Conservation (phyloP, 1,284 basidiomycete genomes). For the Cutaneotrichosporon arboriforme region DNA sequence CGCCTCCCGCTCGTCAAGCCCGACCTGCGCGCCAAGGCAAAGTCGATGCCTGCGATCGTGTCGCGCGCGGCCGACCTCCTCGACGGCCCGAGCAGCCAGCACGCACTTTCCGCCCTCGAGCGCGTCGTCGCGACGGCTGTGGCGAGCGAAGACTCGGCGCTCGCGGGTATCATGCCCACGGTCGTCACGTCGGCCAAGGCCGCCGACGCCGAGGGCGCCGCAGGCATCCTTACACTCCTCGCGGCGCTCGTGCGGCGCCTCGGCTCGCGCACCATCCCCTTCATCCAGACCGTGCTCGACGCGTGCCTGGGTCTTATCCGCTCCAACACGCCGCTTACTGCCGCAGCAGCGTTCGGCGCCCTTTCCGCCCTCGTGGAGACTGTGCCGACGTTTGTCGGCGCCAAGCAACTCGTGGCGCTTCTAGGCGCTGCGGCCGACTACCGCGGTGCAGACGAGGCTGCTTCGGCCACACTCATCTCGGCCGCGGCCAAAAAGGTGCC, state of each 20-base stretch:
- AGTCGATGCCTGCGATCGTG: slow-evolving; percentile 52
- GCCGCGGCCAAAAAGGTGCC: slow-evolving; percentile 64
- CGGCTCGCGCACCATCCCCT: slow-evolving; percentile 79
- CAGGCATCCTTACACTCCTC: slow-evolving; percentile 56
- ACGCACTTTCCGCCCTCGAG: slow-evolving; percentile 55
- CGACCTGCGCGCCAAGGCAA: slow-evolving; percentile 56
- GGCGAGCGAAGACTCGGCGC: slow-evolving; percentile 60
- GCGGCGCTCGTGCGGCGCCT: slow-evolving; percentile 52
- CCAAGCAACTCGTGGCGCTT: slow-evolving; percentile 47
- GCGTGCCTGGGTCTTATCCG: slow-evolving; percentile 55
- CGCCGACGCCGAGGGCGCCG: slow-evolving; percentile 50
- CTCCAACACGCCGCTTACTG: slow-evolving; percentile 14
- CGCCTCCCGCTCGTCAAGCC: slow-evolving; percentile 61
- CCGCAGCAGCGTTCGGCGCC: slow-evolving; percentile 27
- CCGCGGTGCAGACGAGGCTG: slow-evolving; percentile 22
- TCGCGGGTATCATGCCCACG: slow-evolving; percentile 58
- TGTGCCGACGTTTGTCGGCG: slow-evolving; percentile 48
- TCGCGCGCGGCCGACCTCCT: slow-evolving; percentile 54
- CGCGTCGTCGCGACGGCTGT: slow-evolving; percentile 57
- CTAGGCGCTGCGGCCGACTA: slow-evolving; percentile 39
- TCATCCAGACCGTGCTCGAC: slow-evolving; percentile 66
- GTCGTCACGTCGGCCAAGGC: slow-evolving; percentile 53
- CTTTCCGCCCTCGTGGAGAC: slow-evolving; percentile 38
- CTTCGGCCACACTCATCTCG: slow-evolving; percentile 47
- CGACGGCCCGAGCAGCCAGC: slow-evolving; percentile 37